A percentile compares a stretch with the other conserved stretches of the same genome.
Conservation (phyloP, 164 flowering plant genomes). For the Nymphaea thermarum region DNA sequence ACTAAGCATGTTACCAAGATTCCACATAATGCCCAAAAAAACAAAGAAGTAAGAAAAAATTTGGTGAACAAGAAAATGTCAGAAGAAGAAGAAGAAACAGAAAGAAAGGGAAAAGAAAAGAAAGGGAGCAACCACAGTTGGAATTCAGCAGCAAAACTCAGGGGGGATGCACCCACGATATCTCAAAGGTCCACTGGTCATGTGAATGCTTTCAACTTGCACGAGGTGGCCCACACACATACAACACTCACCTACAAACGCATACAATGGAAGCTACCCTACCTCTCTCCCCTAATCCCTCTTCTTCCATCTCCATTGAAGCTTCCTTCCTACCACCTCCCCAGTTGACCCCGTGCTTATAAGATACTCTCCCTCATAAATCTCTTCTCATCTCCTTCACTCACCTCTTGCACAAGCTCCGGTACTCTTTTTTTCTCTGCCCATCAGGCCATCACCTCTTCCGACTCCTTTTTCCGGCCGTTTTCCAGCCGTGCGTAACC, state of each 20-base stretch:
- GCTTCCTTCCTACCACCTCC: background rate
- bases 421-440: background rate
- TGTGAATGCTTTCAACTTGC: slow-evolving; percentile 41
- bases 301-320: slow-evolving; percentile 1
- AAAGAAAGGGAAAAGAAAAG: background rate
- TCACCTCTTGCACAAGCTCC: background rate
- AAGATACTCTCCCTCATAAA: background rate
- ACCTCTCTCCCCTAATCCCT: background rate
- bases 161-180: slow-evolving; percentile 63
- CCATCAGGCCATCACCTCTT: background rate
- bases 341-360: background rate
- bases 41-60: background rate
- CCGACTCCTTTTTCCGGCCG: background rate
- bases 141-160: slow-evolving; percentile 5
- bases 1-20: background rate
- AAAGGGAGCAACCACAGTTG: background rate
- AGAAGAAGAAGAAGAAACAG: background rate
- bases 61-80: background rate
- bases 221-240: slow-evolving; percentile 19
- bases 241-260: slow-evolving; percentile 28
- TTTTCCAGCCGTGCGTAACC: background rate
- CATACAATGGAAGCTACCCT: slow-evolving; percentile 11
- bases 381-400: no score
- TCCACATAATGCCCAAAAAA: background rate
- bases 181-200: slow-evolving; percentile 43